Base-by-base conservation (phyloP, 1,284 basidiomycete species). In the Ceratobasidium sp. region DNA sequence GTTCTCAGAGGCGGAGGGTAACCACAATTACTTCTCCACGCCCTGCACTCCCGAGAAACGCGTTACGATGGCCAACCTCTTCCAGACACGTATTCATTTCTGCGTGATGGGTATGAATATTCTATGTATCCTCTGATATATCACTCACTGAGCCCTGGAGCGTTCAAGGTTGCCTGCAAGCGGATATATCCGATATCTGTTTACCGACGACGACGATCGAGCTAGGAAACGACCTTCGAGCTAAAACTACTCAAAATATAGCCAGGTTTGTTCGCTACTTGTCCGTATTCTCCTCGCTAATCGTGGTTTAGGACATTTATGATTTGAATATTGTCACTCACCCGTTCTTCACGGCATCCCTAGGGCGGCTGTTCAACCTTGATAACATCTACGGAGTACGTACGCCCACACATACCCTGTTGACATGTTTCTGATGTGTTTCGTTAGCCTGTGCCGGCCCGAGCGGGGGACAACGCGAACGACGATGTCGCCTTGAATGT, bases 261-360 rank as follows among this genome's bases (percentile, higher is more conserved):
- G n/a, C n/a, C n/a, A n/a, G n/a, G n/a, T 93, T 81, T 78, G 89
- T 82, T 46, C 64, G 13, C n/a, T 20, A 28, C 59, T 20, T 20
- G 48, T 57, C 17, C 77, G 13, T 10, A 48, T 42, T 2, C 33
- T 44, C 52, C 78, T 80, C 33, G 17, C 48, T 56, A 42, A 56
- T n/a, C 26, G 9, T 20, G 5, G 20, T 48, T 52, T 82, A 96
- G 95, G 96, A 98, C 84, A 87, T 97, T 54, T 88, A 89, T 3
- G 92, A 95, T 83, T 90, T 93, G 7, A 95, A 95, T 0, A 92
- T 95, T 46, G 90, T 89, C 7, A 88, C 99, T 67, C 94, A 97
- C 82, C 96, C 97, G 0, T 97, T 85, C n/a, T 98, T 99, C 85
- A 95, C 99, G 82, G 91, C 90, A 80, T 90, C 90, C 0, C 85